phyloP scores from a whole-genome alignment of 2,329 filamentous ascomycete species.

The Bipolaris bicolor region DNA sequence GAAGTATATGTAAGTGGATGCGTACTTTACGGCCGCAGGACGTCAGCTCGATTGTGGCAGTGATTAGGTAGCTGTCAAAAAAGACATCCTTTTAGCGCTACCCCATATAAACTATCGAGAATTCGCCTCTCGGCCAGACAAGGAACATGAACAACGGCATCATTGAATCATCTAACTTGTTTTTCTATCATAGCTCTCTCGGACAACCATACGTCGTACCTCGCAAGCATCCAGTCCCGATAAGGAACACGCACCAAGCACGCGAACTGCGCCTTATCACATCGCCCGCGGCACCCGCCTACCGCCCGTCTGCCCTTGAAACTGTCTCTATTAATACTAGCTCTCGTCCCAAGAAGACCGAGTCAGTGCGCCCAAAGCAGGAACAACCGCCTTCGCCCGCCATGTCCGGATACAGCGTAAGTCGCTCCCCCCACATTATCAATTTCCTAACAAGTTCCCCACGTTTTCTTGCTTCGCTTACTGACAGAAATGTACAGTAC shows the following conservation, averaged over 20 bases:
- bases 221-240: constrained; percentile 1
- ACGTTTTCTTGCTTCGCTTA: background rate
- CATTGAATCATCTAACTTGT: constrained; percentile 3
- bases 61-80: constrained; percentile 12
- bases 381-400: constrained; percentile 26
- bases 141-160: background rate
- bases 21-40: constrained; percentile 2
- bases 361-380: constrained; percentile 23
- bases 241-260: constrained; percentile 11
- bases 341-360: constrained; percentile 12
- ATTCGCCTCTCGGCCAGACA: constrained; percentile 3
- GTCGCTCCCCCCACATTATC: background rate
- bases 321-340: constrained; percentile 9
- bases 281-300: constrained; percentile 19
- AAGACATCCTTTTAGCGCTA: constrained; percentile 4
- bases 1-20: constrained; percentile 23
- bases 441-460: too few species aligned
- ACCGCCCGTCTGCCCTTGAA: constrained; percentile 18
- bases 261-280: constrained; percentile 19
- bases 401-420: constrained; percentile 37
- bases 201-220: constrained; percentile 11
- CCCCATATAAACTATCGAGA: constrained; percentile 18
- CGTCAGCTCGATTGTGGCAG: constrained; percentile 26
- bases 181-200: constrained; percentile 11
- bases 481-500: constrained; percentile 21